Evolutionary conservation across 495 filamentous ascomycete species (phyloP), one percentile per base, ranked within the genome.

Genomic region (Neurospora sp.): DNA sequence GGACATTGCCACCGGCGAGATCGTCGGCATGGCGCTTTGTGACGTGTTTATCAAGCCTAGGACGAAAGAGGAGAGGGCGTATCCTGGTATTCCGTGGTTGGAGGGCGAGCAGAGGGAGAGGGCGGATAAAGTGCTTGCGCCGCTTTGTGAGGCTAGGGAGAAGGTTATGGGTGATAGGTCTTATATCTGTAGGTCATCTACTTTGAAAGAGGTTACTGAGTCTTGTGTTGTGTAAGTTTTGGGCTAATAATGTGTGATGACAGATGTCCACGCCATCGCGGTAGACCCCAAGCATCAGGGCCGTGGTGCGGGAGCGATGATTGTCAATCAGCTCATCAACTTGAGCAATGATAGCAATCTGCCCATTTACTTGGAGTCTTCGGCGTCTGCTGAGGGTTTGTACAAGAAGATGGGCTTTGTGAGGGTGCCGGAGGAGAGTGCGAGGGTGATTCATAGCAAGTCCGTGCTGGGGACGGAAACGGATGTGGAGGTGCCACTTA

Each of bases 251-350:
- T 39, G 72, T 31, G 8, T 37, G 11, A 16, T 18, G 3, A 16
- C 60, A 81, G 80, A 81, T 49, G 73, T 78, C 62, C 78, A 82
- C 14, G 77, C 80, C 14, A 73, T 80, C 5, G 80, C 79, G 4
- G 77, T 81, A 14, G 72, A 79, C 35, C 80, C 80, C 5, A 72
- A 73, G 18, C 78, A 84, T 70, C 83, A 87, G 41, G 82, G 85
- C 4, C 78, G 76, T 2, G 84, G 85, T 5, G 77, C 85, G 1
- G 86, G 81, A 2, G 77, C 81, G 0, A 79, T 78, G 40, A 72
- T 87, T 2, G 77, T 86, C 1, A 75, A 82, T 70, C 85, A 82
- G 80, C 84, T 84, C 6, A 72, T 86, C 27, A 75, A 76, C 2
- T 76, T 80, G 23, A 85, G 83, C 2, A 82, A 86, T 44, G 76